These are phyloP conservation scores for Arabidopsis thaliana DNA, from an alignment of 345 rosid species.

Conservation along the genomic window TAIR10.1 NC_003075.7:6940501-6941000, in stretches of 20 bases:
- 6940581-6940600: neutral
- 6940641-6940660: constrained; percentile 4
- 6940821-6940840: neutral
- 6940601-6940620: constrained; percentile 5
- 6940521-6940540: constrained; percentile 51
- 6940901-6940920: no score
- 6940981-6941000: no score
- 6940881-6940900: neutral
- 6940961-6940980: no score
- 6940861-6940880: neutral
- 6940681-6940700: neutral
- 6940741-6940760: neutral
- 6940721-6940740: neutral
- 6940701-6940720: neutral
- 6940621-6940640: constrained; percentile 16
- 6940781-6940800: constrained; percentile 10
- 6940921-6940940: no score
- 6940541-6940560: constrained; percentile 25
- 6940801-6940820: neutral
- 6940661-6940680: neutral
- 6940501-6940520: constrained; percentile 57
- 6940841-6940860: constrained; percentile 19
- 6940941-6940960: no score
- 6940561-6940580: neutral
- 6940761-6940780: neutral